Evolutionary conservation across 1,284 basidiomycete genomes (phyloP).

Genomic region (Schizopora paradoxa): DNA sequence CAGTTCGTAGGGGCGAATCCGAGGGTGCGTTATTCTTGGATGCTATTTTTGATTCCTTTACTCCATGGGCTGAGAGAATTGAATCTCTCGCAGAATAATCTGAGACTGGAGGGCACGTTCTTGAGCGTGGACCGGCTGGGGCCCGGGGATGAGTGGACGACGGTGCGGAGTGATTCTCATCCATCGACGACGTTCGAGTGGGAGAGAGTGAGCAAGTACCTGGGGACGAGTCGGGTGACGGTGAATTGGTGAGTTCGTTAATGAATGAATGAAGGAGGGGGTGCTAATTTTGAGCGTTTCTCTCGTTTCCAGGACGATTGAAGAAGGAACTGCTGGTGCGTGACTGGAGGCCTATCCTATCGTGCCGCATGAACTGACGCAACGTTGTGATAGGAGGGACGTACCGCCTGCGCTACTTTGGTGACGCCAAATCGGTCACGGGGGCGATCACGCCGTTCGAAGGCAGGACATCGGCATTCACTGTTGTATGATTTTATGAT

Average conservation of each 20-base stretch:
- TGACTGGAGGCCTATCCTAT: conserved; percentile 13
- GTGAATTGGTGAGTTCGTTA: conserved; percentile 49
- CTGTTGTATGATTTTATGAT: no score
- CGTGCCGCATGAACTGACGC: background rate
- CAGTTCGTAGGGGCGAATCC: conserved; percentile 78
- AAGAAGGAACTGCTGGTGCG: conserved; percentile 51
- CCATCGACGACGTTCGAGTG: conserved; percentile 73
- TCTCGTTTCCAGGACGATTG: conserved; percentile 49
- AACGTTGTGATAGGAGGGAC: conserved; percentile 42
- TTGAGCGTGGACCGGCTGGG: conserved; percentile 55
- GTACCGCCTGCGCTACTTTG: conserved; percentile 70
- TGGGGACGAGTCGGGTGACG: conserved; percentile 58
- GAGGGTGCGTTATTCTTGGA: conserved; percentile 41
- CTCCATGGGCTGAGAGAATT: background rate
- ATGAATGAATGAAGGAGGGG: background rate
- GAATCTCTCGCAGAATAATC: conserved; percentile 58
- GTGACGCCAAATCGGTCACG: conserved; percentile 64
- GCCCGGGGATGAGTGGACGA: conserved; percentile 45
- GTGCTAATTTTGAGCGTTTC: conserved; percentile 5
- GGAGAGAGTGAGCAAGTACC: conserved; percentile 45
- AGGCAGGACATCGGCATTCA: conserved; percentile 58
- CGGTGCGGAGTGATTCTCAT: conserved; percentile 71
- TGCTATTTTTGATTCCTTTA: conserved; percentile 8
- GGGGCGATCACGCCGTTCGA: conserved; percentile 59
- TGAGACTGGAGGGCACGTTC: conserved; percentile 71